Base-by-base conservation (phyloP, 257 asterid species). In the Plectranthus barbatus region DNA sequence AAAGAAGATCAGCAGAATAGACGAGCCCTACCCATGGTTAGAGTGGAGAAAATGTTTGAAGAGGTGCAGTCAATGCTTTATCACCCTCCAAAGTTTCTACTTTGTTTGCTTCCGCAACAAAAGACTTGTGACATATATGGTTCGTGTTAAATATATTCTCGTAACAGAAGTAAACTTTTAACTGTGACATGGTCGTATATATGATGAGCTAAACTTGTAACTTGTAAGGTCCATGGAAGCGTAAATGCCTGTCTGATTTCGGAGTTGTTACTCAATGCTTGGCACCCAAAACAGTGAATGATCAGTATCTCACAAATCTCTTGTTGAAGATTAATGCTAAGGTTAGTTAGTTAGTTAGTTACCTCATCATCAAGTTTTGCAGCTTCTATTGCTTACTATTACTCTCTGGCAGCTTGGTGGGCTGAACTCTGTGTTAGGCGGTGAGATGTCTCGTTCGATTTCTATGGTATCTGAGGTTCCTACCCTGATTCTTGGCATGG, bases 401-500 rank as follows among this genome's bases (percentile, higher is more conserved):
- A 14, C 14, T 15, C 15, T n/a, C 33, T 62, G 53, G 72, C 88
- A 91, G 96, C 94, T 91, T 46, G 98, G 98, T 55, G 98, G 98
- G 13, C 61, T 88, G 41, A 91, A 84, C 72, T 86, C 98, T 37
- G n/a, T 84, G 72, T 75, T 91, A 40, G 83, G 83, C 48, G 77
- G 72, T 39, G 98, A 91, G 41, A 56, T 73, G 44, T 64, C 79
- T 12, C 87, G 87, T 49, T 76, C 94, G 3, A 46, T 91, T 4
- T 95, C 95, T 2, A 0, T 83, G 70, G 80, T 91, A 23, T 88
- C 98, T 0, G 88, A 84, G 71, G 69, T 59, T 56, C 96, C 98
- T 11, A 88, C 98, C 18, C 63, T 88, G 17, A 86, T 91, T 66
- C 81, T 91, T 54, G 98, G 98, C 40, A 91, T 91, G 98, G 98